These are phyloP conservation scores for Yarrowia osloensis DNA, from an alignment of 805 yeast genomes.

Conservation along the genomic window DNA sequence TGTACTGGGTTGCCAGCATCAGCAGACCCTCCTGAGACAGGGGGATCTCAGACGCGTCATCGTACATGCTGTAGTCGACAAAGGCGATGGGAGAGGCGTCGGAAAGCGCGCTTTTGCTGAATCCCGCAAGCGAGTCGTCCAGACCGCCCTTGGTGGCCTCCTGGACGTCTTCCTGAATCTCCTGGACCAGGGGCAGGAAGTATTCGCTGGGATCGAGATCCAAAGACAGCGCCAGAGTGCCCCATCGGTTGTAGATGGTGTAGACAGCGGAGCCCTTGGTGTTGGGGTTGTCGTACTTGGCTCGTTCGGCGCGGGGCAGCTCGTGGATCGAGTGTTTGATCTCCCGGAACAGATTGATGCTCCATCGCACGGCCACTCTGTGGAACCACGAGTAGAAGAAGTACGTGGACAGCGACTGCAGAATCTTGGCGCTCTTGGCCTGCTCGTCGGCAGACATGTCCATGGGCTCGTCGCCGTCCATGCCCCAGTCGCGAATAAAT, in stretches of 20 bases:
- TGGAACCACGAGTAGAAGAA: slow-evolving; percentile 48
- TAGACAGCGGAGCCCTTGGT: slow-evolving; percentile 4
- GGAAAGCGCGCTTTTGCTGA: slow-evolving; percentile 5
- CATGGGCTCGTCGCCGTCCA: slow-evolving; percentile 43
- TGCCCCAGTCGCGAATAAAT: slow-evolving; percentile 55
- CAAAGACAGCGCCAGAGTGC: slow-evolving; percentile 14
- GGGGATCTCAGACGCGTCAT: slow-evolving; percentile 12
- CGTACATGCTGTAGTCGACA: slow-evolving; percentile 24
- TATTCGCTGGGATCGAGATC: slow-evolving; percentile 23
- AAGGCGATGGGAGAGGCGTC: slow-evolving; percentile 12
- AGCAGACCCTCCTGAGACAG: slow-evolving; percentile 42
- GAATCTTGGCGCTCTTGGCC: slow-evolving; percentile 59
- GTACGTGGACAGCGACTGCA: slow-evolving; percentile 64
- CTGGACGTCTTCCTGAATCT: slow-evolving; percentile 7
- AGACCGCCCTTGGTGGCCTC: slow-evolving; percentile 4
- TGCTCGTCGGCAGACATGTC: slow-evolving; percentile 45
- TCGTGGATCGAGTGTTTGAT: slow-evolving; percentile 35
- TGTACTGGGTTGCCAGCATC: slow-evolving; percentile 41
- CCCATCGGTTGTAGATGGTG: slow-evolving; percentile 27
- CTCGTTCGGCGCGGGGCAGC: slow-evolving; percentile 16
- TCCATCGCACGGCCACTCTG: slow-evolving; percentile 39
- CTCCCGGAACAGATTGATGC: slow-evolving; percentile 42
- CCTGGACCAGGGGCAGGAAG: neutral
- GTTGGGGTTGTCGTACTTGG: slow-evolving; percentile 22
- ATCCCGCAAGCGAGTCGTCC: slow-evolving; percentile 4